Conservation (phyloP, 1,284 basidiomycete species). For the Nidula niveotomentosa region DNA sequence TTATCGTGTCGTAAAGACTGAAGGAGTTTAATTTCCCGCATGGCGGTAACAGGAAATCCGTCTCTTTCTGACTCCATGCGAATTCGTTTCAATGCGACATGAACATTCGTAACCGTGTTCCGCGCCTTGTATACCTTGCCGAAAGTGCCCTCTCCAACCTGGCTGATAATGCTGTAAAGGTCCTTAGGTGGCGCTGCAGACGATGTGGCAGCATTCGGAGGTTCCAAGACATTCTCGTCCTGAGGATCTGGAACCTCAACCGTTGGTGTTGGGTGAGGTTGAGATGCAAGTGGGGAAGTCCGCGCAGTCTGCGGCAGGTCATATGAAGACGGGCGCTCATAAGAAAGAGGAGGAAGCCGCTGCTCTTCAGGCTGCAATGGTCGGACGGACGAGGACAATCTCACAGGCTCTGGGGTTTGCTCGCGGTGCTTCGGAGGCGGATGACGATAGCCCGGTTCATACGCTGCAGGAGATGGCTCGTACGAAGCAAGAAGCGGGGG, state of each 20-base stretch:
- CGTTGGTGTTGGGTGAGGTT: constrained; percentile 2
- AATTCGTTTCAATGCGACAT: constrained; percentile 96
- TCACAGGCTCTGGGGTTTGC: too few relatives aligned
- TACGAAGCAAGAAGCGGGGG: too few relatives aligned
- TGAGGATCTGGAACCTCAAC: constrained; percentile 4
- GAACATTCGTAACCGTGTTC: constrained; percentile 70
- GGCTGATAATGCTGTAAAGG: constrained; percentile 86
- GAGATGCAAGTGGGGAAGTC: background rate
- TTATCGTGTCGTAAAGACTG: constrained; percentile 91
- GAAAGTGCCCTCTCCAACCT: constrained; percentile 99
- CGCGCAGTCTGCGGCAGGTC: background rate
- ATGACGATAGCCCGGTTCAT: too few relatives aligned
- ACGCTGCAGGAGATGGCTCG: too few relatives aligned
- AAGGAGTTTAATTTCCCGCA: constrained; percentile 98
- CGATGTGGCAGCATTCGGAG: constrained; percentile 7
- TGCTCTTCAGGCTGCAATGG: background rate
- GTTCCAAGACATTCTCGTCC: background rate
- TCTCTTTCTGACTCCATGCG: constrained; percentile 98
- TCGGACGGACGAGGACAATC: background rate
- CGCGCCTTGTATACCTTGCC: constrained; percentile 99
- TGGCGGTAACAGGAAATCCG: constrained; percentile 98
- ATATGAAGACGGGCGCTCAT: background rate
- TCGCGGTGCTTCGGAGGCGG: too few relatives aligned
- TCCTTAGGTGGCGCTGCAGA: constrained; percentile 40
- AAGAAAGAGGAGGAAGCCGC: background rate